Base-by-base conservation (phyloP, 805 yeast genomes). In the Kazachstania psychrophila region DNA sequence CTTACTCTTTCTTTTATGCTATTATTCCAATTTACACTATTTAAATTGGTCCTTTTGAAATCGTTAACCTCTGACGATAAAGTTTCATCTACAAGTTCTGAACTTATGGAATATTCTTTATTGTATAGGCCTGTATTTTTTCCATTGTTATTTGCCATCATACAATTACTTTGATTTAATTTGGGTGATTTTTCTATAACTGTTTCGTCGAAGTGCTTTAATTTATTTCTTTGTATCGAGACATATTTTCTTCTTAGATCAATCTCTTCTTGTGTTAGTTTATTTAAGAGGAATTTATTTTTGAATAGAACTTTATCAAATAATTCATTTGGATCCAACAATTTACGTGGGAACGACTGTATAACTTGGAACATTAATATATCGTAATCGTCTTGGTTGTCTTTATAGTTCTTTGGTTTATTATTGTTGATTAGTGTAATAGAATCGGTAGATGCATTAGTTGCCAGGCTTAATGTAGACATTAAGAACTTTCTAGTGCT, bases 221-320 rank as follows among this genome's bases (percentile, higher is more conserved):
- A 38, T 19, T 41, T 45, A 13, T 32, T 25, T 35, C 94, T 58
- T 51, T 75, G 79, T 31, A 75, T 74, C 6, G 74, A 65, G 9
- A 88, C 96, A 58, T 79, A 87, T 46, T 74, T 74, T 31, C 94
- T 71, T 49, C 94, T 79, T 45, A 76, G 70, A 41, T 72, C 68
- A 34, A 89, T 75, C 53, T 87, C 95, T 30, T 77, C 85, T 51
- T 87, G 95, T 1, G 86, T 73, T 16, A 85, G 58, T 43, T 77
- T 77, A 16, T 84, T 87, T 49, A 77, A 75, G 0, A 83, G 79
- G 17, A 77, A 72, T 32, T 77, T 68, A 37, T 78, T 75, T 50
- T 77, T 78, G 61, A 79, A 86, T 45, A 94, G 77, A 24, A 77
- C 41, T 20, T 51, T 67, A 41, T 79, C 85, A 49, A 87, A 69